Percentiles rank a stretch among this genome's conserved stretches.
Evolutionary conservation across 2,329 filamentous ascomycete species (phyloP).

Genomic region (Colletotrichum sp.): DNA sequence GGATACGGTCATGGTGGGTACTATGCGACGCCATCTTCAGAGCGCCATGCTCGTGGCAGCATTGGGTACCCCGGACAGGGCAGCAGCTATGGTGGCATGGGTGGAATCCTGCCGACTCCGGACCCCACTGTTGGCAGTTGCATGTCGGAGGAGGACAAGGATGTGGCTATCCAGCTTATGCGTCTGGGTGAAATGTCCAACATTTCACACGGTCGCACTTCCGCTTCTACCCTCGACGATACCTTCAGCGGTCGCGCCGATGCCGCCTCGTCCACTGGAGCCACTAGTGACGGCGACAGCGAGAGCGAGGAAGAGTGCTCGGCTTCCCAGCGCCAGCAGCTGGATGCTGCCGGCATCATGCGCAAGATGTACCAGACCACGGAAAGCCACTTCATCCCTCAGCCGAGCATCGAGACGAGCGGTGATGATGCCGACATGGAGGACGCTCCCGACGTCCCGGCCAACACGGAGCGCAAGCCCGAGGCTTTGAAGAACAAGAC

Average conservation of each 20-base stretch:
- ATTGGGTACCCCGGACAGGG: slow-evolving; percentile 52
- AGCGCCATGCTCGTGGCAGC: slow-evolving; percentile 72
- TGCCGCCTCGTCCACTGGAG: slow-evolving; percentile 81
- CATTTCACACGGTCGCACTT: slow-evolving; percentile 90
- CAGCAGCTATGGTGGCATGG: slow-evolving; percentile 27
- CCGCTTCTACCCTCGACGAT: slow-evolving; percentile 91
- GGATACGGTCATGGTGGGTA: slow-evolving; percentile 58
- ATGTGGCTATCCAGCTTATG: slow-evolving; percentile 97
- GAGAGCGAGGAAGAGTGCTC: slow-evolving; percentile 68
- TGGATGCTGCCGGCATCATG: slow-evolving; percentile 46
- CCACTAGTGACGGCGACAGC: slow-evolving; percentile 79
- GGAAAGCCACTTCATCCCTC: slow-evolving; percentile 56
- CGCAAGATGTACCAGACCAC: slow-evolving; percentile 57
- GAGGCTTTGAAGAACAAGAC: slow-evolving; percentile 43
- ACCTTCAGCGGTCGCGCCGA: slow-evolving; percentile 91
- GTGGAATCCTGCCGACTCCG: slow-evolving; percentile 82
- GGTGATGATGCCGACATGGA: slow-evolving; percentile 64
- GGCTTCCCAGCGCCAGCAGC: slow-evolving; percentile 63
- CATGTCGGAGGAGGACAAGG: slow-evolving; percentile 92
- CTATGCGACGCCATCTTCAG: slow-evolving; percentile 67
- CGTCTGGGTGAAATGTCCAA: slow-evolving; percentile 93
- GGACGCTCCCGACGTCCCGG: slow-evolving; percentile 35
- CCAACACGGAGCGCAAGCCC: slow-evolving; percentile 41
- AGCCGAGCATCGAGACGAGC: slow-evolving; percentile 49
- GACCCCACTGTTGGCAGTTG: slow-evolving; percentile 97